Percentiles rank a stretch among this genome's conserved stretches.
phyloP scores from a whole-genome alignment of 1,284 basidiomycete genomes.

The Ganoderma meredithae region DNA sequence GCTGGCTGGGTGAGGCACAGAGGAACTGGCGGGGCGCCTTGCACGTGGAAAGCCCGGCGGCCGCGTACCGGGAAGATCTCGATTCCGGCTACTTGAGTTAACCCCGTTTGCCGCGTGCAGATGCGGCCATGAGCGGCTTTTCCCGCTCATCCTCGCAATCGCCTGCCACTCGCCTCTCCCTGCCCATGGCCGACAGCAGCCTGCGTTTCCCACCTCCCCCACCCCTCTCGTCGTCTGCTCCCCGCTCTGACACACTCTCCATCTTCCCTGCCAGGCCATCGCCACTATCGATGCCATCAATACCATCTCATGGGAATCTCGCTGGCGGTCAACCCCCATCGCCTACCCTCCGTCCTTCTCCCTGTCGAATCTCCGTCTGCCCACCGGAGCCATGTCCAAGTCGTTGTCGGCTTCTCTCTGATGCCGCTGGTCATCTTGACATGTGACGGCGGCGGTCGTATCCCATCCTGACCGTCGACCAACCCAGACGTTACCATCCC shows the following conservation, averaged over 20 bases:
- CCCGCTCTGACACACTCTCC: not conserved
- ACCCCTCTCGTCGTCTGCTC: not conserved
- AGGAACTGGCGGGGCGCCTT: no score
- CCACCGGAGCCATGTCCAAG: not conserved
- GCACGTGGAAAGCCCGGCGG: not conserved
- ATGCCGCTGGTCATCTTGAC: not conserved
- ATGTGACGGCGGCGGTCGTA: not conserved
- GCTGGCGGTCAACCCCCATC: not conserved
- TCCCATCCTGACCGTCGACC: not conserved
- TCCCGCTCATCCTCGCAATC: constrained; percentile 1
- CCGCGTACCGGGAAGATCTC: not conserved
- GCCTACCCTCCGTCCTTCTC: not conserved
- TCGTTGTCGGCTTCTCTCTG: no score
- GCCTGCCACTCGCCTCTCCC: not conserved
- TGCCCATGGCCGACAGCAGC: not conserved
- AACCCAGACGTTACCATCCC: not conserved
- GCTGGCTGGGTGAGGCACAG: not conserved
- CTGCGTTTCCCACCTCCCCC: not conserved
- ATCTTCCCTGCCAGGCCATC: not conserved
- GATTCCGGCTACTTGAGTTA: not conserved
- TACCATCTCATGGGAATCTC: not conserved
- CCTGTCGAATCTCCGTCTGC: not conserved
- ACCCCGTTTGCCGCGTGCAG: not conserved
- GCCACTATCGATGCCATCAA: not conserved
- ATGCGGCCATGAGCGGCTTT: not conserved